Percentiles rank a stretch among this genome's conserved stretches.
Conservation (phyloP, 495 filamentous ascomycete species). For the Astrothelium macrocarpum region DNA sequence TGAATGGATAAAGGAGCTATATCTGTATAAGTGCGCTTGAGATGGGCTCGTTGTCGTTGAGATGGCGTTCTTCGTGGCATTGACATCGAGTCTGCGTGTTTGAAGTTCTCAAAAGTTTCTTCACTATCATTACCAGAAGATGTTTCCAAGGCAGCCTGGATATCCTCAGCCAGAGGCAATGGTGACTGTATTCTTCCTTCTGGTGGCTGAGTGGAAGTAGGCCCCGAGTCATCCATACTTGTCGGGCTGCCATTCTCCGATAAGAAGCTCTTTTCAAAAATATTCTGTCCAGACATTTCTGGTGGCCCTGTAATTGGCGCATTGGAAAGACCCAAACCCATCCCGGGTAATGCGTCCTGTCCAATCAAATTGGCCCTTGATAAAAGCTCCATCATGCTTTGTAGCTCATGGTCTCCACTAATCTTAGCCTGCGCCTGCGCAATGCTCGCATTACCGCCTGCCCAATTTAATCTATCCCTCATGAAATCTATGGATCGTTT, state of each 20-base stretch:
- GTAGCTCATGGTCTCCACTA: conserved; percentile 74
- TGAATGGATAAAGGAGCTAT: conserved; percentile 59
- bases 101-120: conserved; percentile 1
- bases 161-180: background rate
- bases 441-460: conserved; percentile 50
- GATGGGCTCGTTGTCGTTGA: conserved; percentile 52
- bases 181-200: background rate
- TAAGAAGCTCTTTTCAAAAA: conserved; percentile 69
- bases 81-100: background rate
- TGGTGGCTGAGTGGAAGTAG: conserved; percentile 15
- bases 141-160: conserved; percentile 1
- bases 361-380: conserved; percentile 66
- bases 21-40: conserved; percentile 86
- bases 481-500: conserved; percentile 96
- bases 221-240: conserved; percentile 30
- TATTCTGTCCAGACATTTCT: conserved; percentile 53
- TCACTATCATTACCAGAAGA: background rate
- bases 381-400: conserved; percentile 83
- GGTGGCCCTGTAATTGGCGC: conserved; percentile 74
- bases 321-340: conserved; percentile 32
- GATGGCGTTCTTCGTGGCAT: conserved; percentile 11
- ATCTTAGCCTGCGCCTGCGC: conserved; percentile 72
- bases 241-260: conserved; percentile 42
- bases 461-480: conserved; percentile 87
- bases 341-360: conserved; percentile 38